Evolutionary conservation across 805 yeast genomes (phyloP), one percentile per base, ranked within the genome.

Genomic region (Candida michaelii): DNA sequence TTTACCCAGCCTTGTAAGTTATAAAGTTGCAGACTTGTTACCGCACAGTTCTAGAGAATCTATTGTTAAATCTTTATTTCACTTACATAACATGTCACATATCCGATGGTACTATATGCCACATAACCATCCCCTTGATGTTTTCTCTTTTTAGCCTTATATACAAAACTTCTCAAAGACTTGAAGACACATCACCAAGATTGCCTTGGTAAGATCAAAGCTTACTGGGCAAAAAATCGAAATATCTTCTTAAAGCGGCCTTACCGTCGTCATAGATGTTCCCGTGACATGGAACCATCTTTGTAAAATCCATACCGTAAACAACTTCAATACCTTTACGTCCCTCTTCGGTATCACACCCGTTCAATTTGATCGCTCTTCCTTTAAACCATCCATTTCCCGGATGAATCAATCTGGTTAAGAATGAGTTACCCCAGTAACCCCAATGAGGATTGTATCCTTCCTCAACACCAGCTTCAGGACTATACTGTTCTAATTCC

Each of bases 211-310:
- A n/a, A 27, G 14, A 7, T 12, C 12, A 29, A 29, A 29, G 18
- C n/a, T 29, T 15, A 12, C 29, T 25, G 11, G 9, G 19, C 24
- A 41, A 36, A 17, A 41, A 35, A 24, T 36, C 41, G 31, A 23
- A 42, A 19, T 23, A 32, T 11, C 12, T 30, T 6, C 51, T 40
- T 49, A 59, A 59, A 4, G 50, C 56, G 15, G 47, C 46, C 46
- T 59, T 59, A 0, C 65, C 66, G 42, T 56, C 54, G 8, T 43
- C 78, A 44, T 80, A 62, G 12, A 79, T 63, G 46, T 73, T 74
- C 13, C 88, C 88, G 54, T 81, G 87, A 49, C 82, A 76, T 50
- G 70, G 58, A 34, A 82, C 74, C 39, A 79, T 58, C 10, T 63
- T 63, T 7, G 72, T 71, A 44, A 78, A 72, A 31, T 72, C 71